phyloP scores from a whole-genome alignment of 495 filamentous ascomycete genomes.

The Daldinia decipiens region DNA sequence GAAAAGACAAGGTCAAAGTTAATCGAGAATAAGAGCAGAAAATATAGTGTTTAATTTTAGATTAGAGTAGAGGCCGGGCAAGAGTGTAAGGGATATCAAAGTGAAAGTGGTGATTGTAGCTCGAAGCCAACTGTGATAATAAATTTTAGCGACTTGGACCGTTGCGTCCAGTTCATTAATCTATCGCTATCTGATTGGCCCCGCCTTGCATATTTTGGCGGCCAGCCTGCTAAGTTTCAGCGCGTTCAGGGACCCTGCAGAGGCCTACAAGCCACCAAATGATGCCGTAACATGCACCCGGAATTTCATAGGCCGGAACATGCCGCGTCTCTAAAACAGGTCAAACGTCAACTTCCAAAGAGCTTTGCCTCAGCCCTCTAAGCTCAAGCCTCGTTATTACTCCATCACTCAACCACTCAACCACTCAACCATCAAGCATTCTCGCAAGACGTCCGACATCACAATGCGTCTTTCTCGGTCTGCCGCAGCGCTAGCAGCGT shows the following conservation, averaged over 20 bases:
- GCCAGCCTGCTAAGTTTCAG: slow-evolving; percentile 23
- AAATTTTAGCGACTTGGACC: slow-evolving; percentile 23
- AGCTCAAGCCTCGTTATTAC: slow-evolving; percentile 23
- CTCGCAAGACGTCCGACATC: slow-evolving; percentile 29
- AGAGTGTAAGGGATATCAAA: not conserved
- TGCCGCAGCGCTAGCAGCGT: slow-evolving; percentile 69
- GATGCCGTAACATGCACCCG: slow-evolving; percentile 11
- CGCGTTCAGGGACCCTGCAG: slow-evolving; percentile 16
- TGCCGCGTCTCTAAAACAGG: slow-evolving; percentile 21
- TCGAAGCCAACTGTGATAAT: not conserved
- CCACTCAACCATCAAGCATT: slow-evolving; percentile 17
- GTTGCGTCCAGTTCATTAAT: slow-evolving; percentile 6
- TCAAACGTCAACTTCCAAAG: slow-evolving; percentile 32
- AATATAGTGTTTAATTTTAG: not conserved
- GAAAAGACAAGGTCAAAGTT: not conserved
- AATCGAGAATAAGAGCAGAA: not conserved
- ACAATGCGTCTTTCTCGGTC: slow-evolving; percentile 68
- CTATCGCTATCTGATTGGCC: slow-evolving; percentile 9
- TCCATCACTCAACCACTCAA: slow-evolving; percentile 15
- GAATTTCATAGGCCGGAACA: slow-evolving; percentile 30
- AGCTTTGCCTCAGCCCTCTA: slow-evolving; percentile 3
- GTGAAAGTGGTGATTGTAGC: not conserved
- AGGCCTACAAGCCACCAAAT: slow-evolving; percentile 15
- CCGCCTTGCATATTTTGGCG: slow-evolving; percentile 9
- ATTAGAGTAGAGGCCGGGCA: not conserved